Evolutionary conservation across 2,329 filamentous ascomycete genomes (phyloP).

Genomic region (Calonectria multiphialidica): DNA sequence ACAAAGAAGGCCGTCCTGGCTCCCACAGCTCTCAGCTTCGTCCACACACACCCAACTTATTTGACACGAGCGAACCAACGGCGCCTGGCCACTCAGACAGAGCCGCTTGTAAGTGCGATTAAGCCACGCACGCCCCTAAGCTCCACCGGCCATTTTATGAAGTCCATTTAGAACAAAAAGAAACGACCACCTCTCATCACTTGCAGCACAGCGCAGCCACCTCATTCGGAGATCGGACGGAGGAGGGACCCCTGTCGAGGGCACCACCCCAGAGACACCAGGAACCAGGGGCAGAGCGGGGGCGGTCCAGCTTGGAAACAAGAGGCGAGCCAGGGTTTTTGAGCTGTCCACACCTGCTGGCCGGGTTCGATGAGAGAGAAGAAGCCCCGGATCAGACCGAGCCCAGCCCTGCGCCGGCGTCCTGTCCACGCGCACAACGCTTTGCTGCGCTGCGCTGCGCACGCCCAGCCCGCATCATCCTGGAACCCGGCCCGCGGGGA

Average conservation of each 20-base stretch:
- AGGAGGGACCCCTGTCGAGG: slow-evolving; percentile 31
- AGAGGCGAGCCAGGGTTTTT: background rate
- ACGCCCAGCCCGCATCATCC: slow-evolving; percentile 14
- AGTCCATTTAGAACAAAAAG: background rate
- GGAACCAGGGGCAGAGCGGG: slow-evolving; percentile 25
- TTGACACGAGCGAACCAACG: slow-evolving; percentile 11
- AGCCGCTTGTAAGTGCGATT: slow-evolving; percentile 1
- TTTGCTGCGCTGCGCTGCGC: slow-evolving; percentile 32
- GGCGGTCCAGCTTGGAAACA: slow-evolving; percentile 2
- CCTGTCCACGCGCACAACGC: slow-evolving; percentile 25
- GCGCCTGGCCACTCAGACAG: slow-evolving; percentile 10
- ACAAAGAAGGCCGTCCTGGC: background rate
- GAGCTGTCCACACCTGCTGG: background rate
- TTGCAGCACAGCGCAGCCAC: slow-evolving; percentile 34
- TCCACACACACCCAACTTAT: slow-evolving; percentile 22
- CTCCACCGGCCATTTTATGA: slow-evolving; percentile 12
- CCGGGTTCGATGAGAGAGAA: background rate
- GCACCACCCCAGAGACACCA: background rate
- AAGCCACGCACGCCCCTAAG: slow-evolving; percentile 1
- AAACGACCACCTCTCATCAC: slow-evolving; percentile 29
- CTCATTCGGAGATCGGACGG: slow-evolving; percentile 26
- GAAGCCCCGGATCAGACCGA: slow-evolving; percentile 13
- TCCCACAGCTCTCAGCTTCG: background rate
- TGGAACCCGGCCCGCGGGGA: slow-evolving; percentile 29
- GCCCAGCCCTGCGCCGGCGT: slow-evolving; percentile 16